Evolutionary conservation across 202 grass and related monocot genomes (phyloP).

Genomic region (Alloteropsis angusta): DNA sequence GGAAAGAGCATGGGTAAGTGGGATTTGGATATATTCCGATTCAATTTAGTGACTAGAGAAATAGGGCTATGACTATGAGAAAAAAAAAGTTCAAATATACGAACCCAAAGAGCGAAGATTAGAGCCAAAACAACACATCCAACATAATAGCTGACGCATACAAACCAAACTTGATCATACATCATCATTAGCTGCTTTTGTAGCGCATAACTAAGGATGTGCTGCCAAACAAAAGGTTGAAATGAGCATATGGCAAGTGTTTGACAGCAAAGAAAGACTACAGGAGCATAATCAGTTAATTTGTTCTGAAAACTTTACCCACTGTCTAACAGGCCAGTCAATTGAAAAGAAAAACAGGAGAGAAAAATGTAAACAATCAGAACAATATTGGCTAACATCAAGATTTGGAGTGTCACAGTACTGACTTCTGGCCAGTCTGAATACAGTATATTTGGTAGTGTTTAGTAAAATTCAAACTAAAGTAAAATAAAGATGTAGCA

Average conservation of each 20-base stretch:
- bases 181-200: slow-evolving; percentile 70
- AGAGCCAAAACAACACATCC: slow-evolving; percentile 69
- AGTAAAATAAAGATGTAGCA: not conserved
- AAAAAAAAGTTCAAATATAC: slow-evolving; percentile 14
- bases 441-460: not conserved
- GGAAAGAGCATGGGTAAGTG: not conserved
- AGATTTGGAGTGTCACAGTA: not conserved
- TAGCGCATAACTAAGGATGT: slow-evolving; percentile 68
- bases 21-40: not conserved
- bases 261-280: no score
- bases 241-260: slow-evolving; percentile 16
- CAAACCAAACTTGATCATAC: slow-evolving; percentile 67
- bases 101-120: slow-evolving; percentile 65
- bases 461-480: not conserved
- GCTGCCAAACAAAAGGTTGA: slow-evolving; percentile 51
- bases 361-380: not conserved
- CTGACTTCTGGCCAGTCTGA: not conserved
- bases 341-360: not conserved
- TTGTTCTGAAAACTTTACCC: not conserved
- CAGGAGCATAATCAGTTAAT: not conserved
- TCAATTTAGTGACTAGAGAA: not conserved
- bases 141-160: slow-evolving; percentile 63
- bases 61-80: no score
- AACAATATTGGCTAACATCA: not conserved
- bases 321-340: not conserved